Evolutionary conservation across 257 asterid species (phyloP), one percentile per base, ranked within the genome.

Genomic region (Petunia secreta): DNA sequence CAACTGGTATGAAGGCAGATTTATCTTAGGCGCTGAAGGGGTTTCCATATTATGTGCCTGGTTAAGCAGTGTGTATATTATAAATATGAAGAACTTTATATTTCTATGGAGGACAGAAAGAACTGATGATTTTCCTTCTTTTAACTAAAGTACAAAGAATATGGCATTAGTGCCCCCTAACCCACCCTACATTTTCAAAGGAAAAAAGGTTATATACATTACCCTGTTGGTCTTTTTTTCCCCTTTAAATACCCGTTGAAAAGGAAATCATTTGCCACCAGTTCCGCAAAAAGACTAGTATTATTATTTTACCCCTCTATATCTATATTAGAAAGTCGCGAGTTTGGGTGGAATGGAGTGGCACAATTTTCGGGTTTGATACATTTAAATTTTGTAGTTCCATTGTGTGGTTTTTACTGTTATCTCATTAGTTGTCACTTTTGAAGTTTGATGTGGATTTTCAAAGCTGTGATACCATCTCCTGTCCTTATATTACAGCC

Each of bases 401-500:
- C 77, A n/a, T 37, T 9, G 3, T 50, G 62, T 11, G 13, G 13
- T 34, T 3, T 48, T 48, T 73, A 50, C 0, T 50, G 40, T 10
- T 6, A 71, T 50, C 2, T 3, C 36, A 52, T 34, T 52, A 48
- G 46, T 6, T 10, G 77, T 50, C 62, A 48, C 38, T 73, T 48
- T 44, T 36, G 62, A 73, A 50, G 75, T 73, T 73, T 34, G 59
- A 73, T 73, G 43, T 46, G 58, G 9, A 69, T 69, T 25, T 48
- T 69, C 43, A 46, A 69, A 43, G 39, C 16, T n/a, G 10, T 63
- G 40, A 79, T 5, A 73, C 41, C n/a, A n/a, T 55, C 63, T 80
- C 46, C 16, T 57, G 64, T 69, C 80, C 53, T 57, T 48, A 43
- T 69, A 36, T 53, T 57, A 69, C 92, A 94, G 98, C 97, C 98